Conservation (phyloP, 768 basidiomycete species). For the Hortiboletus flavorubellus region DNA sequence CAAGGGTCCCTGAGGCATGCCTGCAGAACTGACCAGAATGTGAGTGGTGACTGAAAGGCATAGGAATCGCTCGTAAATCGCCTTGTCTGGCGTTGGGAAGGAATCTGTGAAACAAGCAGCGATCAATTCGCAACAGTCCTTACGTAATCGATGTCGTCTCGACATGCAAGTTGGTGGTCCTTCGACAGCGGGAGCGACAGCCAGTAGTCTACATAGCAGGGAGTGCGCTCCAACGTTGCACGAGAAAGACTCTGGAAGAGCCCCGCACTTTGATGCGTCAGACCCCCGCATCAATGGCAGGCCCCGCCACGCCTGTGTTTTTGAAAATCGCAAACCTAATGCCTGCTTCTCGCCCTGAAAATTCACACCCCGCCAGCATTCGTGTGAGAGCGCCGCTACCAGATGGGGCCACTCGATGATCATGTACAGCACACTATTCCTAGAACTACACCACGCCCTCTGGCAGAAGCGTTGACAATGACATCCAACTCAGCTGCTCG, state of each 20-base stretch:
- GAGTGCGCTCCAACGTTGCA: neutral
- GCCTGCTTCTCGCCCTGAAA: constrained; percentile 28
- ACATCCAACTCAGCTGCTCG: constrained; percentile 12
- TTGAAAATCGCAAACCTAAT: constrained; percentile 33
- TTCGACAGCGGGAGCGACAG: neutral
- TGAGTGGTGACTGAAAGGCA: constrained; percentile 81
- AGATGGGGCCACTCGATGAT: no score
- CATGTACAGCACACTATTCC: neutral
- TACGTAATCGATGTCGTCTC: constrained; percentile 15
- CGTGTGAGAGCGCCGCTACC: constrained; percentile 3
- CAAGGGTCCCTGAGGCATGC: constrained; percentile 78
- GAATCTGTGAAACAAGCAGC: constrained; percentile 3
- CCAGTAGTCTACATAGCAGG: no score
- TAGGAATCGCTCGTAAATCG: constrained; percentile 15
- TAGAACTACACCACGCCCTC: neutral
- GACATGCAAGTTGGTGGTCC: no score
- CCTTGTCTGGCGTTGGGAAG: neutral
- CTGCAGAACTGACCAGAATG: constrained; percentile 94
- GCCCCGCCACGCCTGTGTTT: constrained; percentile 4
- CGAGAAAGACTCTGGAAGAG: neutral
- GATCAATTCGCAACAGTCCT: neutral
- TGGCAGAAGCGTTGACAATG: neutral
- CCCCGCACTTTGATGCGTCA: constrained; percentile 26
- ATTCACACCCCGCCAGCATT: constrained; percentile 19
- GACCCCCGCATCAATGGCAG: constrained; percentile 18